Conservation (phyloP, 73 alveolate genomes). For the Durusdinium trenchii region DNA sequence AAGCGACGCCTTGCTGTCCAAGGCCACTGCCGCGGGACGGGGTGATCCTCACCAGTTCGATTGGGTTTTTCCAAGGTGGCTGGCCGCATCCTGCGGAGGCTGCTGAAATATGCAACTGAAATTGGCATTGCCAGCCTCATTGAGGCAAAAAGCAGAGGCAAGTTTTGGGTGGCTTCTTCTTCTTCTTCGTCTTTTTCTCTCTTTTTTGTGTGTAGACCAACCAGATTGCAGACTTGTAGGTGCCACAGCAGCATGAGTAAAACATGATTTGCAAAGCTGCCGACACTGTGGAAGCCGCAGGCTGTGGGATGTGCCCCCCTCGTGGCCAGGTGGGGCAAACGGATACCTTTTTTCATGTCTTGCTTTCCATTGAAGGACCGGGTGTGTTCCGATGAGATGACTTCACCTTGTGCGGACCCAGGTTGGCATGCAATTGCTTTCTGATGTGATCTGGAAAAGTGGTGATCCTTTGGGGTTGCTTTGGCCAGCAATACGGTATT, state of each 20-base stretch:
- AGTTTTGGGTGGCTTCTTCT: background rate
- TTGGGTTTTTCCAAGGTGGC: constrained; percentile 32
- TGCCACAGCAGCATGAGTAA: too few species aligned
- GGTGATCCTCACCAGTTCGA: background rate
- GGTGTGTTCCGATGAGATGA: background rate
- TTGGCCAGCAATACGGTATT: background rate
- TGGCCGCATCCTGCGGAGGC: constrained; percentile 72
- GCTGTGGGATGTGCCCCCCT: too few species aligned
- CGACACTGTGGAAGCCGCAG: too few species aligned
- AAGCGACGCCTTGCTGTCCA: constrained; percentile 47
- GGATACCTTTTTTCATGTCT: too few species aligned
- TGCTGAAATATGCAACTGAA: constrained; percentile 81
- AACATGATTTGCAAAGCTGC: too few species aligned
- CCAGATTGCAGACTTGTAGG: too few species aligned
- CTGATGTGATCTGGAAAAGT: constrained; percentile 53
- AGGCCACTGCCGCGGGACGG: background rate
- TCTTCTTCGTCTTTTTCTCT: too few species aligned
- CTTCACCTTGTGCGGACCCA: background rate
- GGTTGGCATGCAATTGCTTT: constrained; percentile 78
- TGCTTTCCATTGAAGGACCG: too few species aligned
- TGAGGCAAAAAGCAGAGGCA: constrained; percentile 28
- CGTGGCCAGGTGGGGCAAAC: too few species aligned
- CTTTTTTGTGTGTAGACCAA: too few species aligned
- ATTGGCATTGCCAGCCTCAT: constrained; percentile 69
- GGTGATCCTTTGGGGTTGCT: constrained; percentile 56